Percentiles rank a stretch among this genome's conserved stretches.
phyloP scores from a whole-genome alignment of 768 basidiomycete genomes.

The Lactarius quietus region DNA sequence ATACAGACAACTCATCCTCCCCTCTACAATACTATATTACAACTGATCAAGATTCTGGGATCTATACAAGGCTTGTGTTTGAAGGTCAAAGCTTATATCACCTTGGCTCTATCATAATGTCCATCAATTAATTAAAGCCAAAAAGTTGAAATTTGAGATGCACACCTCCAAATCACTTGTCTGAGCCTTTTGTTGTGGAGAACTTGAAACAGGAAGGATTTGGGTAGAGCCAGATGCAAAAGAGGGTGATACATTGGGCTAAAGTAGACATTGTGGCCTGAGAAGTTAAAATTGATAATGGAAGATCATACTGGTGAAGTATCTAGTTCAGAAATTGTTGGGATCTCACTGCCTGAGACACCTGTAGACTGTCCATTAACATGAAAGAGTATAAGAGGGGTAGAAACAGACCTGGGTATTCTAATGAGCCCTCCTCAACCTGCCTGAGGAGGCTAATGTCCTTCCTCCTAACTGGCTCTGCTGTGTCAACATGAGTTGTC shows the following conservation, averaged over 20 bases:
- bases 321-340: background rate
- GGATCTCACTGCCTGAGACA: background rate
- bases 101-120: background rate
- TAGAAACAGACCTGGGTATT: constrained; percentile 1
- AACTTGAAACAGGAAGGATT: background rate
- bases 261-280: background rate
- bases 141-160: background rate
- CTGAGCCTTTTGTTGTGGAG: background rate
- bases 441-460: constrained; percentile 20
- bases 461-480: constrained; percentile 16
- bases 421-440: constrained; percentile 13
- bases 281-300: background rate
- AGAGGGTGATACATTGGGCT: background rate
- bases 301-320: background rate
- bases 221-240: constrained; percentile 12
- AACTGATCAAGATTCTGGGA: constrained; percentile 6
- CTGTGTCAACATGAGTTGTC: constrained; percentile 15
- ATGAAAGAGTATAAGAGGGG: background rate
- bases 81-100: constrained; percentile 6
- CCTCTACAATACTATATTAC: no score
- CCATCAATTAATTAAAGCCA: background rate
- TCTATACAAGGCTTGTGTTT: constrained; percentile 16
- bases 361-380: background rate
- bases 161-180: constrained; percentile 2
- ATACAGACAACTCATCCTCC: no score